Evolutionary conservation across 495 filamentous ascomycete genomes (phyloP).

Genomic region (Cercophora scortea): DNA sequence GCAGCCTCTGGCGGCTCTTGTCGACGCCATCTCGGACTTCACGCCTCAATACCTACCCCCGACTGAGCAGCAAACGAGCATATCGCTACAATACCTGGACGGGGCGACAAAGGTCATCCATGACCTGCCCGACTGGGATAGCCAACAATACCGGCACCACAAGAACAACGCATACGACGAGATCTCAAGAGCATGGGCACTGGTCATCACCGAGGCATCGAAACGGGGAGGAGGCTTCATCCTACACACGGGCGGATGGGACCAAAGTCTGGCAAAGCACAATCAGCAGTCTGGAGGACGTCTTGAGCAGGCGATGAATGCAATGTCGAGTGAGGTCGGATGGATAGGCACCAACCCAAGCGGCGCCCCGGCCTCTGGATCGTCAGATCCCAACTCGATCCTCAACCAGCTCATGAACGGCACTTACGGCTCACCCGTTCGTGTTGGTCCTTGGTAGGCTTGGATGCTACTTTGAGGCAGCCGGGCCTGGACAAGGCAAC

Average conservation of each 20-base stretch:
- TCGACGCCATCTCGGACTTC: slow-evolving; percentile 87
- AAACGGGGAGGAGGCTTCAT: slow-evolving; percentile 88
- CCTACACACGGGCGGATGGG: slow-evolving; percentile 89
- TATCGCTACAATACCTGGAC: slow-evolving; percentile 79
- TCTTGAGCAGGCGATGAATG: slow-evolving; percentile 70
- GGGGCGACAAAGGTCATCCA: slow-evolving; percentile 86
- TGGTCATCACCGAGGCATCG: slow-evolving; percentile 85
- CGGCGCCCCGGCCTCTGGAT: slow-evolving; percentile 35
- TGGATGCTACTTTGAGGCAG: too few species aligned
- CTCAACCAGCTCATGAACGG: slow-evolving; percentile 73
- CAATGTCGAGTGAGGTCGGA: slow-evolving; percentile 63
- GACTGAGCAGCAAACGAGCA: slow-evolving; percentile 68
- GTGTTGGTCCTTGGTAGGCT: slow-evolving; percentile 62
- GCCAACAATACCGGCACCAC: slow-evolving; percentile 76
- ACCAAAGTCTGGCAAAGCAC: slow-evolving; percentile 79
- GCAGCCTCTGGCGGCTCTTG: slow-evolving; percentile 67
- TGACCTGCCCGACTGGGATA: slow-evolving; percentile 78
- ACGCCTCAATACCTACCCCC: slow-evolving; percentile 93
- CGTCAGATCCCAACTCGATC: slow-evolving; percentile 54
- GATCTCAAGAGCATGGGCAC: slow-evolving; percentile 84
- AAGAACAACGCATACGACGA: slow-evolving; percentile 95
- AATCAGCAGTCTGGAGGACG: slow-evolving; percentile 80
- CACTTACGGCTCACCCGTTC: slow-evolving; percentile 67
- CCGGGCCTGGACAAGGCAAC: too few species aligned
- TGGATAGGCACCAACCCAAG: slow-evolving; percentile 57